Percentiles rank a stretch among this genome's conserved stretches.
Evolutionary conservation across 805 yeast species (phyloP).

Genomic region (Saccharomycopsis guyanensis): DNA sequence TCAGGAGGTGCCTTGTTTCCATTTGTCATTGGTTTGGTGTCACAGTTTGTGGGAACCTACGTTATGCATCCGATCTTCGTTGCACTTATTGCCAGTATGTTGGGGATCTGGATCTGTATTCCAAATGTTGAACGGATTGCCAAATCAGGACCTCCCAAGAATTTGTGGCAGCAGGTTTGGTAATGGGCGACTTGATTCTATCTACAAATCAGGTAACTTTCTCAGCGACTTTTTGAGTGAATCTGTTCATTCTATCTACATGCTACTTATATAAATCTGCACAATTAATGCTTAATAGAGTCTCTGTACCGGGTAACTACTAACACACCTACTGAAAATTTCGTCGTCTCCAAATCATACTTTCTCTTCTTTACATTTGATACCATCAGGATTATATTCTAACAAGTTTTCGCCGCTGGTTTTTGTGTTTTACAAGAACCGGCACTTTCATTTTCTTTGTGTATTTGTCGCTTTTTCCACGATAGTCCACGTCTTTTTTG

Average conservation of each 20-base stretch:
- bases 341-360: too few species aligned
- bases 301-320: too few species aligned
- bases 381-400: conserved; percentile 12
- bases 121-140: conserved; percentile 36
- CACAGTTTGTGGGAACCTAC: conserved; percentile 39
- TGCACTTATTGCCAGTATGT: conserved; percentile 30
- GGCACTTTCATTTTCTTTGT: not conserved
- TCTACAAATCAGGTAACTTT: too few species aligned
- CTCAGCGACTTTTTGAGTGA: too few species aligned
- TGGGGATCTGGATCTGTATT: conserved; percentile 33
- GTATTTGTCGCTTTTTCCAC: not conserved
- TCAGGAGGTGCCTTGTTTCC: conserved; percentile 54
- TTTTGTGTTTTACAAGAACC: conserved; percentile 1
- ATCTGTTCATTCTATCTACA: too few species aligned
- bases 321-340: too few species aligned
- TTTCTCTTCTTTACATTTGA: conserved; percentile 13
- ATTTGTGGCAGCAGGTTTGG: conserved; percentile 25
- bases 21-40: conserved; percentile 42
- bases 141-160: conserved; percentile 19
- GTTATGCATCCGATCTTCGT: conserved; percentile 44
- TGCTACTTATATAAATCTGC: too few species aligned
- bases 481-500: conserved; percentile 8
- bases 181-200: too few species aligned
- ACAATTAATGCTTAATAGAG: too few species aligned
- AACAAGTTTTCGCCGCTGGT: conserved; percentile 2